Evolutionary conservation across 2,329 filamentous ascomycete genomes (phyloP), one percentile per base, ranked within the genome.

Genomic region (Exserohilum turcica): DNA sequence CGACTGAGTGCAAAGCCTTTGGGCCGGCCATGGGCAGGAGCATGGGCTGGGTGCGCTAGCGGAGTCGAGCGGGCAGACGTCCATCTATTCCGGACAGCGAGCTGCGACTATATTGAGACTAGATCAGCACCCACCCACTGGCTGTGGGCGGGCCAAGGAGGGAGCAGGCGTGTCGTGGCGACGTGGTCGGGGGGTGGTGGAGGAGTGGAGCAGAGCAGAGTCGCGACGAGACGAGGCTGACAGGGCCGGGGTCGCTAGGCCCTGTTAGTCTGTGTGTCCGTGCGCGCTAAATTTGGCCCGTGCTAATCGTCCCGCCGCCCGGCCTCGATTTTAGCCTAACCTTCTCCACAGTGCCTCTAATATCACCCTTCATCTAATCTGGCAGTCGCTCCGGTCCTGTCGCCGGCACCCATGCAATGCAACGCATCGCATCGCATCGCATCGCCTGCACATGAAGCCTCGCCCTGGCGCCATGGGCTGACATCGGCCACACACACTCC

Each of bases 321-420:
- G 54, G 58, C 52, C 53, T 46, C 47, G 43, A 48, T 45, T 71
- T 71, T 70, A 72, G 67, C 69, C 68, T 72, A 60, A 65, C 68
- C 42, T 47, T 52, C 45, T 59, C 63, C 49, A 60, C 63, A 54
- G 62, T 59, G 57, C 55, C 42, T 54, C 48, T 65, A 66, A 70
- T 72, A 68, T 71, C 62, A 49, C 37, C 6, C 51, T 42, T 63
- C 64, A 68, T 68, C 56, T 63, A 69, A 60, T 56, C 52, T 54
- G 54, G 59, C 56, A 52, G 47, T 56, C 43, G 52, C 43, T 47
- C 56, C 66, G 60, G 33, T 36, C 52, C 48, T 45, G 52, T 57
- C 57, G 52, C 57, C 58, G 50, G 51, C 31, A 16, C 45, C 45
- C 38, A 50, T 52, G 60, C 58, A 43, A 53, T 56, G 59, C 57